These are phyloP conservation scores for Forsythia suspensa DNA, from an alignment of 257 asterid species.

Conservation along the genomic window DNA sequence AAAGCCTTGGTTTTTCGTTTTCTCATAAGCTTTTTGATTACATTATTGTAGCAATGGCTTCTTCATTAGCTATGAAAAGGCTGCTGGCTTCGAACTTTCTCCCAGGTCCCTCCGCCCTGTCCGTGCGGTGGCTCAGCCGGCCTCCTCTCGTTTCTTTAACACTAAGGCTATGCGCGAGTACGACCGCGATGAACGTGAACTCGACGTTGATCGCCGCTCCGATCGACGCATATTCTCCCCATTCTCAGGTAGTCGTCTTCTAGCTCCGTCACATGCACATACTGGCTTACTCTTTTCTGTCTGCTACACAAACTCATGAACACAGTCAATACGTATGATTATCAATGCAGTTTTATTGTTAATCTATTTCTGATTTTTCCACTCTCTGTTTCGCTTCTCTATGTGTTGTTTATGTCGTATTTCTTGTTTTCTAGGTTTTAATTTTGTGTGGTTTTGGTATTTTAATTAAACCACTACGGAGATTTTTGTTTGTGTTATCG, in stretches of 20 bases:
- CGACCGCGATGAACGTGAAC: slow-evolving; percentile 45
- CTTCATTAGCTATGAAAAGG: slow-evolving; percentile 38
- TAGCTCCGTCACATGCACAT: neutral
- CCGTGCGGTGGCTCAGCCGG: slow-evolving; percentile 22
- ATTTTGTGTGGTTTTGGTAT: neutral
- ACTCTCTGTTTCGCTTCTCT: neutral
- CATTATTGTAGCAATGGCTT: slow-evolving; percentile 32
- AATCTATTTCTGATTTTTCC: neutral
- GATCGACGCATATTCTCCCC: slow-evolving; percentile 49
- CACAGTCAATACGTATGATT: neutral
- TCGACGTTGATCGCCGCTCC: slow-evolving; percentile 34
- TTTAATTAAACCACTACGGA: neutral
- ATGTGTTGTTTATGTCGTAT: neutral
- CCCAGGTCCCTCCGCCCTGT: slow-evolving; percentile 27
- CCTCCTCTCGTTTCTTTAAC: slow-evolving; percentile 35
- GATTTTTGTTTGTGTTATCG: neutral
- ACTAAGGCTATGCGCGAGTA: slow-evolving; percentile 45
- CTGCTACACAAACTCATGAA: neutral
- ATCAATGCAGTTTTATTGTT: neutral
- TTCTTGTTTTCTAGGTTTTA: neutral
- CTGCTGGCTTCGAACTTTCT: slow-evolving; percentile 31
- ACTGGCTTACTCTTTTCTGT: neutral
- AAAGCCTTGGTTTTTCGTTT: too few species aligned
- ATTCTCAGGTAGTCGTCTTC: slow-evolving; percentile 40
- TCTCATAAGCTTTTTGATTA: neutral